phyloP scores from a whole-genome alignment of 2,329 filamentous ascomycete genomes.

The Aspergillus cejpii region DNA sequence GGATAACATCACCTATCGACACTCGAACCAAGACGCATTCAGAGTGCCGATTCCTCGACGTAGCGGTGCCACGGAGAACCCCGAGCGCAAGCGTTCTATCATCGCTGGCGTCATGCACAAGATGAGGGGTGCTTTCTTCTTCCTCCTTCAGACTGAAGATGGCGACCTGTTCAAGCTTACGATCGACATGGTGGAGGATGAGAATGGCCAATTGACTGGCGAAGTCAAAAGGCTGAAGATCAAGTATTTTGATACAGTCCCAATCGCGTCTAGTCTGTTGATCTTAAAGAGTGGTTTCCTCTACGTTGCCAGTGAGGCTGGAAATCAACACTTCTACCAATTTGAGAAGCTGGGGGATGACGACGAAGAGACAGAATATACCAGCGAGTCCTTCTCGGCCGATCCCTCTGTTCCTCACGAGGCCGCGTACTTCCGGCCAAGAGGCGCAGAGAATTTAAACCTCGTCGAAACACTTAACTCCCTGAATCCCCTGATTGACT shows the following conservation, averaged over 20 bases:
- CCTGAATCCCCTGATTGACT: conserved; percentile 85
- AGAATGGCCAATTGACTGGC: conserved; percentile 67
- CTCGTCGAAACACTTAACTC: conserved; percentile 78
- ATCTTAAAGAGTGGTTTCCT: conserved; percentile 95
- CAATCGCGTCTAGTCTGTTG: conserved; percentile 76
- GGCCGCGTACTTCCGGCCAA: conserved; percentile 77
- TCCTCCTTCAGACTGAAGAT: conserved; percentile 90
- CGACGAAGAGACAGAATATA: conserved; percentile 80
- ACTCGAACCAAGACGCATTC: conserved; percentile 87
- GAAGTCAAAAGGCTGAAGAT: conserved; percentile 80
- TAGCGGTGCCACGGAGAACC: conserved; percentile 82
- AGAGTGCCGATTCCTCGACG: conserved; percentile 83
- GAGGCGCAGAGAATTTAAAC: conserved; percentile 72
- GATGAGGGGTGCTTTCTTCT: conserved; percentile 94
- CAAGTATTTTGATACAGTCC: conserved; percentile 97
- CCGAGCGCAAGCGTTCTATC: conserved; percentile 79
- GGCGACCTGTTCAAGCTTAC: conserved; percentile 98
- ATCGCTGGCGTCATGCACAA: conserved; percentile 95
- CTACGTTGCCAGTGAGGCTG: conserved; percentile 85
- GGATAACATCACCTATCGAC: conserved; percentile 93
- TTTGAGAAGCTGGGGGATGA: conserved; percentile 96
- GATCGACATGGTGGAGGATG: conserved; percentile 79
- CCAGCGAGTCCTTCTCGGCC: conserved; percentile 71
- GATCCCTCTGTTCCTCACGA: conserved; percentile 66
- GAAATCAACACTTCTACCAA: conserved; percentile 92